Percentiles rank a stretch among this genome's conserved stretches.
These are phyloP conservation scores for Penicillium dipodomyicola DNA, from an alignment of 495 filamentous ascomycete species.

Conservation along the genomic window DNA sequence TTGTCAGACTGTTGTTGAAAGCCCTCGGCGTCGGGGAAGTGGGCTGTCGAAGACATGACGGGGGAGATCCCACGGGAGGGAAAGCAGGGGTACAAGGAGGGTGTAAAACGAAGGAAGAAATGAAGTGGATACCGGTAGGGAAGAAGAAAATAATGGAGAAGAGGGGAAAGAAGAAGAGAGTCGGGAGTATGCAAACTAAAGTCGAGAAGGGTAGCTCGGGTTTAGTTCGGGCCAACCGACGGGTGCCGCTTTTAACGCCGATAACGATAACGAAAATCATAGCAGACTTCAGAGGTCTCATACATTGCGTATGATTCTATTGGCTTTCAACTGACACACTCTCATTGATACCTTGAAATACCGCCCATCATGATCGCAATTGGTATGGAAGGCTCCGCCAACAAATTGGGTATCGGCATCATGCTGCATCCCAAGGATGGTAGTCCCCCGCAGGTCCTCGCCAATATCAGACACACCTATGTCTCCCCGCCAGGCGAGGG, in stretches of 20 bases:
- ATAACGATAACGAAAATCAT: slow-evolving; percentile 30
- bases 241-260: slow-evolving; percentile 26
- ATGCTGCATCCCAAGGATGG: slow-evolving; percentile 73
- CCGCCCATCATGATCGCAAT: slow-evolving; percentile 67
- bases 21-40: slow-evolving; percentile 39
- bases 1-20: slow-evolving; percentile 48
- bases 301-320: neutral
- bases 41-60: slow-evolving; percentile 39
- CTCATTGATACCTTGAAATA: neutral
- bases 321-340: neutral
- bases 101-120: neutral
- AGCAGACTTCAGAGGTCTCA: neutral
- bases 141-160: slow-evolving; percentile 23
- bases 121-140: neutral
- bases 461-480: slow-evolving; percentile 94
- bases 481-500: slow-evolving; percentile 87
- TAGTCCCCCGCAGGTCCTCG: slow-evolving; percentile 69
- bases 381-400: slow-evolving; percentile 95
- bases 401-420: slow-evolving; percentile 93
- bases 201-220: slow-evolving; percentile 15
- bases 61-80: slow-evolving; percentile 12
- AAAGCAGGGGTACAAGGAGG: slow-evolving; percentile 4
- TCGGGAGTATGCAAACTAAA: slow-evolving; percentile 12
- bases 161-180: slow-evolving; percentile 19
- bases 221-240: slow-evolving; percentile 28